A percentile compares a stretch with the other conserved stretches of the same genome.
phyloP scores from a whole-genome alignment of 495 filamentous ascomycete species.

The Rostrohypoxylon terebratum region DNA sequence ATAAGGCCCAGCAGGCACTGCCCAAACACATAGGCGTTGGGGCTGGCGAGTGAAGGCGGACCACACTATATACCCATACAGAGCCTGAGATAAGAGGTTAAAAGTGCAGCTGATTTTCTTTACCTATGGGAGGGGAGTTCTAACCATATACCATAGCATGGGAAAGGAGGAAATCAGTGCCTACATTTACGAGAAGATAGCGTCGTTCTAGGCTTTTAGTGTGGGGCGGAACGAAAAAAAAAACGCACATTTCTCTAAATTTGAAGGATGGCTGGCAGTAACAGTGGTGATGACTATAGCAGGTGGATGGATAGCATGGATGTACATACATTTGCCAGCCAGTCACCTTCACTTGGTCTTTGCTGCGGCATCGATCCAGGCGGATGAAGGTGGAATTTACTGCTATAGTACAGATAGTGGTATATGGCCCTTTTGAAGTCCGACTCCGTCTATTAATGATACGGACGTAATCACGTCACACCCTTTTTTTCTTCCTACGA shows the following conservation, averaged over 20 bases:
- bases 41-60: conserved; percentile 30
- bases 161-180: not conserved
- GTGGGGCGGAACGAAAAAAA: not conserved
- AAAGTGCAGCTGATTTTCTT: conserved; percentile 1
- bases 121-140: conserved; percentile 3
- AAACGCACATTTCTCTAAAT: not conserved
- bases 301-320: not conserved
- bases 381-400: not conserved
- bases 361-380: conserved; percentile 7
- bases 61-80: not conserved
- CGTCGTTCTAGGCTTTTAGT: conserved; percentile 1
- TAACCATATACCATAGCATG: not conserved
- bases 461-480: not conserved
- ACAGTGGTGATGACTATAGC: no score
- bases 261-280: not conserved
- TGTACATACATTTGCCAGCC: not conserved
- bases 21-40: conserved; percentile 50
- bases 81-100: not conserved
- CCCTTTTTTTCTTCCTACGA: not conserved
- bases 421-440: not conserved
- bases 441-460: not conserved
- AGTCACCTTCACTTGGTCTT: not conserved
- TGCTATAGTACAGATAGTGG: conserved; percentile 32
- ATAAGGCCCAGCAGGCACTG: conserved; percentile 54
- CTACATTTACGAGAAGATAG: not conserved